phyloP scores from a whole-genome alignment of 2,329 filamentous ascomycete genomes.

The Neocatenulostroma microsporum region DNA sequence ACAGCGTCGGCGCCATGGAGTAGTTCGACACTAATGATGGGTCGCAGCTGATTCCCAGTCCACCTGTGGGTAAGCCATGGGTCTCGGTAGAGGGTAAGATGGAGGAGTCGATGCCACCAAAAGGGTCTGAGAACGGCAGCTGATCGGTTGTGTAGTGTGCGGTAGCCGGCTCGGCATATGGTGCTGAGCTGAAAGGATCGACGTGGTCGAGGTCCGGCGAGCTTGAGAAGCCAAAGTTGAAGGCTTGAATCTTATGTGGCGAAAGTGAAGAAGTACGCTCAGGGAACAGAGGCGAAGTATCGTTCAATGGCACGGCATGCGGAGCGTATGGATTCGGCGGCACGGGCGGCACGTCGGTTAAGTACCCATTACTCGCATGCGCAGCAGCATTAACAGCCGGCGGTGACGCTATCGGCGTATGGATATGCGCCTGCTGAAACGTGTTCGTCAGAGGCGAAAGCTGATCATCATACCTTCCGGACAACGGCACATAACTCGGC shows the following conservation, averaged over 20 bases:
- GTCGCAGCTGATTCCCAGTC: constrained; percentile 29
- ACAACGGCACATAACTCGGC: constrained; percentile 13
- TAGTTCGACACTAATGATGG: constrained; percentile 20
- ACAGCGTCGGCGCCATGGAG: constrained; percentile 11
- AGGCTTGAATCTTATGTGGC: constrained; percentile 20
- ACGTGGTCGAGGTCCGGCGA: constrained; percentile 14
- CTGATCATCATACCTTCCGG: constrained; percentile 20
- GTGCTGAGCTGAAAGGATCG: constrained; percentile 14
- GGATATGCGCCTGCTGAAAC: constrained; percentile 25
- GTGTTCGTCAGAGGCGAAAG: constrained; percentile 25
- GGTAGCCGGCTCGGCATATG: constrained; percentile 13
- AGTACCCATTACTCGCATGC: constrained; percentile 16
- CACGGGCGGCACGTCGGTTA: constrained; percentile 10
- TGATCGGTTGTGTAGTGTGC: constrained; percentile 13
- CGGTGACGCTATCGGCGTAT: constrained; percentile 25
- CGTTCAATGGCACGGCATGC: constrained; percentile 22
- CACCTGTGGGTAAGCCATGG: constrained; percentile 10
- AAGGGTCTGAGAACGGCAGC: constrained; percentile 17
- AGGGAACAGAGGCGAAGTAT: constrained; percentile 23
- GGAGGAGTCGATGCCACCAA: constrained; percentile 12
- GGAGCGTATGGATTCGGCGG: constrained; percentile 16
- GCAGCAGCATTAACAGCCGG: constrained; percentile 9
- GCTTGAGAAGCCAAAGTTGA: constrained; percentile 28
- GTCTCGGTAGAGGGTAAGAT: constrained; percentile 13
- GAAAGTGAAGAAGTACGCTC: constrained; percentile 19